phyloP scores from a whole-genome alignment of 352 stramenopile species.

The Phytophthora sp. region DNA sequence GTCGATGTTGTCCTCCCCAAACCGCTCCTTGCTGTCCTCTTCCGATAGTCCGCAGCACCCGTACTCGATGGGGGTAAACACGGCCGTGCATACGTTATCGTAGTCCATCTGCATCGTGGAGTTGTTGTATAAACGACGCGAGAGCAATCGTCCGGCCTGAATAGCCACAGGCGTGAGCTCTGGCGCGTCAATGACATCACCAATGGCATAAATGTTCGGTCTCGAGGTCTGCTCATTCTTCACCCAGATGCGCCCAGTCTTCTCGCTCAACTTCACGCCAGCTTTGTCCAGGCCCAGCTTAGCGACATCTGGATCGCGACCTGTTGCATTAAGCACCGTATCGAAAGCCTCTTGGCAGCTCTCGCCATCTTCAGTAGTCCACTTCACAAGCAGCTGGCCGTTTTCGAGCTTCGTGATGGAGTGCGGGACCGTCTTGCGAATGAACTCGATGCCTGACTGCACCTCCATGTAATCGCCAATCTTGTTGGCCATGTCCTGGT shows the following conservation, averaged over 20 bases:
- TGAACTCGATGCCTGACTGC: constrained; percentile 92
- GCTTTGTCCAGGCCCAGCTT: constrained; percentile 90
- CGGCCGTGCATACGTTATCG: constrained; percentile 89
- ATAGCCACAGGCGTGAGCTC: constrained; percentile 99
- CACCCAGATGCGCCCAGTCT: constrained; percentile 92
- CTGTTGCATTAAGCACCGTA: constrained; percentile 96
- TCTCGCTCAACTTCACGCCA: constrained; percentile 89
- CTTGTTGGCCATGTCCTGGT: constrained; percentile 95
- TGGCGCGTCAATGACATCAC: constrained; percentile 96
- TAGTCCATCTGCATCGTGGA: constrained; percentile 92
- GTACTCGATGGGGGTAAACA: constrained; percentile 99
- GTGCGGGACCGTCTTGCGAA: constrained; percentile 87
- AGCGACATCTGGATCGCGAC: constrained; percentile 92
- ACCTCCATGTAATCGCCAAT: constrained; percentile 95
- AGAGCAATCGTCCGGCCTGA: constrained; percentile 92
- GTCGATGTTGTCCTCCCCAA: constrained; percentile 92
- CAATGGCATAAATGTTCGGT: constrained; percentile 97
- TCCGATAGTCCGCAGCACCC: constrained; percentile 96
- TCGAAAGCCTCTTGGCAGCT: constrained; percentile 93
- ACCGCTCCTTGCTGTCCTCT: constrained; percentile 92
- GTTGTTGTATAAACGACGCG: constrained; percentile 92
- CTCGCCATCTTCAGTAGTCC: constrained; percentile 62
- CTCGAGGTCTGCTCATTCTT: constrained; percentile 94
- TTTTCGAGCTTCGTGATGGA: constrained; percentile 93
- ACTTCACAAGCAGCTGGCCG: constrained; percentile 84